A percentile compares a stretch with the other conserved stretches of the same genome.
Evolutionary conservation across 768 basidiomycete species (phyloP).

Genomic region (Lyophyllum semitale): DNA sequence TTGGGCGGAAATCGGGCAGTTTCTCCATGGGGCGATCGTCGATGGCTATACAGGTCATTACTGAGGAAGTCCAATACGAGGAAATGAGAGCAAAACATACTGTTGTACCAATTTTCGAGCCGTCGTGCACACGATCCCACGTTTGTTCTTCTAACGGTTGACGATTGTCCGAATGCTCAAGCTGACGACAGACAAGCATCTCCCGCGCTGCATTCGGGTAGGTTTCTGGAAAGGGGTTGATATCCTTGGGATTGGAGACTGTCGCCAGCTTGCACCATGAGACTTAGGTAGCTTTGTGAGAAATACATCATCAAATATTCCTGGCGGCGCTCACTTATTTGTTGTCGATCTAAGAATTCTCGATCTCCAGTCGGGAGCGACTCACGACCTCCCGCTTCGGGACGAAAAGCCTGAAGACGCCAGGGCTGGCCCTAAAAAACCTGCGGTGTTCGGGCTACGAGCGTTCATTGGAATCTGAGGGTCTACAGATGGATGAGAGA

Average conservation of each 20-base stretch:
- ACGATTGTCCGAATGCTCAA: conserved; percentile 87
- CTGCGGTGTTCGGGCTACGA: conserved; percentile 80
- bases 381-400: conserved; percentile 98
- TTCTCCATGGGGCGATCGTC: conserved; percentile 92
- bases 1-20: conserved; percentile 80
- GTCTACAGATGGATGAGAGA: conserved; percentile 41
- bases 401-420: conserved; percentile 89
- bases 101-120: conserved; percentile 80
- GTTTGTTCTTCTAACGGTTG: conserved; percentile 90
- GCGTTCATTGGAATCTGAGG: conserved; percentile 72
- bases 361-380: conserved; percentile 93
- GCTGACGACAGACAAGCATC: conserved; percentile 84
- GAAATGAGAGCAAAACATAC: conserved; percentile 28
- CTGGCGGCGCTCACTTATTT: conserved; percentile 67
- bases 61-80: background rate
- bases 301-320: background rate
- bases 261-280: conserved; percentile 96
- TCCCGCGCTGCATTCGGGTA: conserved; percentile 75
- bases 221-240: conserved; percentile 79
- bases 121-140: conserved; percentile 86
- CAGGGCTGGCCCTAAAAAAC: conserved; percentile 91
- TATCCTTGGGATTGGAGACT: conserved; percentile 82
- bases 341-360: conserved; percentile 70
- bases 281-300: conserved; percentile 49
- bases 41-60: conserved; percentile 47